Conservation (phyloP, 1,284 basidiomycete genomes). For the Chalciporus sp. region DNA sequence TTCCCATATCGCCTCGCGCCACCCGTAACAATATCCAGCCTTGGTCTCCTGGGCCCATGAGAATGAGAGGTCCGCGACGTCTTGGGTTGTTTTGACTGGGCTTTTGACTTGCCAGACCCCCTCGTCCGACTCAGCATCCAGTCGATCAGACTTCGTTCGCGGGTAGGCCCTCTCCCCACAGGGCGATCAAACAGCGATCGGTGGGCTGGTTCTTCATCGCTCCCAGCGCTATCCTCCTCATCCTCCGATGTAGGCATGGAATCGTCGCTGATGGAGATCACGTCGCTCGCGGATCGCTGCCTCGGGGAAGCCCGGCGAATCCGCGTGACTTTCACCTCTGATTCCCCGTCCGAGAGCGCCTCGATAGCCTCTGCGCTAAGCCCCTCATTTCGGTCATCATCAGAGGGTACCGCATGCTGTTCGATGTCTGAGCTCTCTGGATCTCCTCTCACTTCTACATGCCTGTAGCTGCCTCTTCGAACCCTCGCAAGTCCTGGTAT, state of each 20-base stretch:
- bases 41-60: constrained; percentile 10
- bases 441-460: constrained; percentile 46
- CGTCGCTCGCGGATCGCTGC: constrained; percentile 10
- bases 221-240: constrained; percentile 25
- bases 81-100: constrained; percentile 8
- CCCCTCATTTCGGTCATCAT: neutral
- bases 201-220: constrained; percentile 34
- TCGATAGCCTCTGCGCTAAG: neutral
- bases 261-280: constrained; percentile 30
- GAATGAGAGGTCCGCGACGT: constrained; percentile 14
- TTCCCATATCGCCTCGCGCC: constrained; percentile 36
- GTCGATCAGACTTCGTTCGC: constrained; percentile 53
- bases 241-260: constrained; percentile 26
- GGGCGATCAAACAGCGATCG: constrained; percentile 34
- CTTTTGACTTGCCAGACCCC: constrained; percentile 27
- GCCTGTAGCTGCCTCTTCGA: constrained; percentile 36
- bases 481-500: constrained; percentile 49
- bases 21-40: constrained; percentile 40
- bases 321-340: constrained; percentile 12
- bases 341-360: constrained; percentile 18
- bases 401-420: neutral
- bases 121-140: constrained; percentile 56
- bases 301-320: constrained; percentile 3
- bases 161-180: constrained; percentile 21
- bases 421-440: constrained; percentile 49